Evolutionary conservation across 2,329 filamentous ascomycete species (phyloP).

Genomic region (Fusarium coffeatum): DNA sequence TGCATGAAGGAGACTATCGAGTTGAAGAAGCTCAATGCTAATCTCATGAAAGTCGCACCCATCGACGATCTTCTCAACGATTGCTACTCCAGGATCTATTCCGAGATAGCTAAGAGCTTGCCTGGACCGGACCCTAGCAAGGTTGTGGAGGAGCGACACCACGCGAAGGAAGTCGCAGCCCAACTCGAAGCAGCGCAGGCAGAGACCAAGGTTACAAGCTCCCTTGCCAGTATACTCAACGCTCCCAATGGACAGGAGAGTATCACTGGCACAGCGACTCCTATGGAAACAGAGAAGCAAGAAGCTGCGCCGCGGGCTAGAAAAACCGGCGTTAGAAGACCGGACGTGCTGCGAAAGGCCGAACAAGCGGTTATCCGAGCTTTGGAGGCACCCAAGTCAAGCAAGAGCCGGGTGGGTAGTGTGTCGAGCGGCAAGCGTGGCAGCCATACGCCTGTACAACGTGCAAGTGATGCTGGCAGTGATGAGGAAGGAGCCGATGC

Average conservation of each 20-base stretch:
- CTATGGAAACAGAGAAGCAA: constrained; percentile 55
- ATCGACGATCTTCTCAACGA: constrained; percentile 97
- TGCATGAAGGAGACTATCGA: constrained; percentile 70
- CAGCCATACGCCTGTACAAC: constrained; percentile 54
- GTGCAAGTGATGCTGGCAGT: constrained; percentile 53
- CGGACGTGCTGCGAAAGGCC: constrained; percentile 70
- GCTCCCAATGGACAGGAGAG: constrained; percentile 55
- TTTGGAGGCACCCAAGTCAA: constrained; percentile 60
- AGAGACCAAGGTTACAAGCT: constrained; percentile 51
- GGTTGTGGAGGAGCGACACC: constrained; percentile 60
- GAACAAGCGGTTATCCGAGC: constrained; percentile 67
- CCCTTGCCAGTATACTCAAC: constrained; percentile 58
- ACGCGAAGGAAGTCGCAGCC: constrained; percentile 56
- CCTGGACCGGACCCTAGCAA: constrained; percentile 62
- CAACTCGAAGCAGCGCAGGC: constrained; percentile 52
- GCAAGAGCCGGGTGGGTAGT: constrained; percentile 64
- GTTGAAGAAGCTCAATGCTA: constrained; percentile 80
- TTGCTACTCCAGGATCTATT: constrained; percentile 83
- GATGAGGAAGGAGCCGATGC: constrained; percentile 58
- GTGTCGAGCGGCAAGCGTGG: constrained; percentile 63
- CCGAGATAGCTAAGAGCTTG: constrained; percentile 71
- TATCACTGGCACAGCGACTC: constrained; percentile 50
- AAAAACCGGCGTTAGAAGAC: constrained; percentile 61
- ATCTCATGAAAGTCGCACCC: constrained; percentile 83
- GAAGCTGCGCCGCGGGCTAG: constrained; percentile 56